Evolutionary conservation across 345 rosid genomes (phyloP), one percentile per base, ranked within the genome.

Genomic region (Salix purpurea): DNA sequence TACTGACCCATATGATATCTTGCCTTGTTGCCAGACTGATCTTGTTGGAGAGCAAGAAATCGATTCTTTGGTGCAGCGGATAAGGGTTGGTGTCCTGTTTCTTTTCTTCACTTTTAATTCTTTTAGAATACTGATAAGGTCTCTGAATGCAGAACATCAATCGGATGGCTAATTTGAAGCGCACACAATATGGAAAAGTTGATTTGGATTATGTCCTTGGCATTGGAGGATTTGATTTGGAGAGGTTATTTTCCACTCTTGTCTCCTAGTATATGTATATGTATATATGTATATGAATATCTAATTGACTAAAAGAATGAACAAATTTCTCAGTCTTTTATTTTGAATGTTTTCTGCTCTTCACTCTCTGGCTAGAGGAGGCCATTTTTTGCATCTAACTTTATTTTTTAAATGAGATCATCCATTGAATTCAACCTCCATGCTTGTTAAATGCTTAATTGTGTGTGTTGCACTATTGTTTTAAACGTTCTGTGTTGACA

Each of bases 131-230:
- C 8, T 80, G 66, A 68, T 64, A 36, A 4, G 67, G 50, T 70
- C 76, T 21, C 54, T 81, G 60, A 70, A 40, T 78, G 79, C 90
- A 95, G 98, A 85, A 81, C 73, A 91, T 95, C 52, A 95, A 93
- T 76, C 74, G 84, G 65, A 89, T 93, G 96, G 97, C 99, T 79
- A 82, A 85, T 81, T 74, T 93, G 89, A 91, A 87, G 75, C 84
- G 76, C 62, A 91, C 99, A 65, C 86, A 88, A 77, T 93, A 83
- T 79, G 98, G 99, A 79, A 88, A 93, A 70, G 96, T 93, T 83
- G 93, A 95, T 90, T 84, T 93, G 88, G 98, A 91, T 75, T 93
- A 91, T 85, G 98, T 93, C 85, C 97, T 95, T 86, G 97, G 99
- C 65, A 90, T 95, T 84, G 96, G 99, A 72, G 99, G 99, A 83